Percentiles rank a stretch among this genome's conserved stretches.
Evolutionary conservation across 768 basidiomycete species (phyloP).

Genomic region (Leccinum olivaceopallidum): DNA sequence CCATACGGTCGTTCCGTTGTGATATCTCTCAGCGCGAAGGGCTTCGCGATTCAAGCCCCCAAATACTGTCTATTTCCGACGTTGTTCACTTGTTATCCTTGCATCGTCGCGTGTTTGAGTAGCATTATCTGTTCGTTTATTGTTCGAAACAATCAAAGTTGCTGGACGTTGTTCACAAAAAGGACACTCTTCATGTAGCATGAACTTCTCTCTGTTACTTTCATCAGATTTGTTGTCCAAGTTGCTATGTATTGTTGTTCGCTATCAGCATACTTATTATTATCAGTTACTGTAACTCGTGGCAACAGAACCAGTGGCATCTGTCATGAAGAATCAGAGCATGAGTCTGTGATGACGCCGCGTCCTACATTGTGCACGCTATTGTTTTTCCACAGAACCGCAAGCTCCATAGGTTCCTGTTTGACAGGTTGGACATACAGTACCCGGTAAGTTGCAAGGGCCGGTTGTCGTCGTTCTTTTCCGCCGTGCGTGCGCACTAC

Average conservation of each 20-base stretch:
- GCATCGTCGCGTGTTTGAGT: no score
- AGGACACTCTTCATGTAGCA: conserved; percentile 1
- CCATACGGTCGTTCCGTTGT: conserved; percentile 27
- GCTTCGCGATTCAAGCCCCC: no score
- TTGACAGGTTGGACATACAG: no score
- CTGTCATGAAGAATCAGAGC: not conserved
- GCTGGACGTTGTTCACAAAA: no score
- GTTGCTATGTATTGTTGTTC: not conserved
- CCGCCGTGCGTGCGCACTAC: no score
- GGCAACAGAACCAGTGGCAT: not conserved
- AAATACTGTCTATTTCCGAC: no score
- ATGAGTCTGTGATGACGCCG: no score
- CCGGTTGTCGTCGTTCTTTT: not conserved
- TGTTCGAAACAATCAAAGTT: no score
- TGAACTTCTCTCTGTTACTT: not conserved
- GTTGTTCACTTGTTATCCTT: no score
- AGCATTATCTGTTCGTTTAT: no score
- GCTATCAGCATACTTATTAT: not conserved
- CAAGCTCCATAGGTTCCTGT: conserved; percentile 13
- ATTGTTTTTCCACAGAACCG: not conserved
- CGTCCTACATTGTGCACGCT: no score
- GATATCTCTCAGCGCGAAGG: conserved; percentile 42
- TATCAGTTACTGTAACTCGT: not conserved
- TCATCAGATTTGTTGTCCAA: not conserved
- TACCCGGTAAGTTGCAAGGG: not conserved